phyloP scores from a whole-genome alignment of 2,329 filamentous ascomycete genomes.

The Arthroderma uncinatum region DNA sequence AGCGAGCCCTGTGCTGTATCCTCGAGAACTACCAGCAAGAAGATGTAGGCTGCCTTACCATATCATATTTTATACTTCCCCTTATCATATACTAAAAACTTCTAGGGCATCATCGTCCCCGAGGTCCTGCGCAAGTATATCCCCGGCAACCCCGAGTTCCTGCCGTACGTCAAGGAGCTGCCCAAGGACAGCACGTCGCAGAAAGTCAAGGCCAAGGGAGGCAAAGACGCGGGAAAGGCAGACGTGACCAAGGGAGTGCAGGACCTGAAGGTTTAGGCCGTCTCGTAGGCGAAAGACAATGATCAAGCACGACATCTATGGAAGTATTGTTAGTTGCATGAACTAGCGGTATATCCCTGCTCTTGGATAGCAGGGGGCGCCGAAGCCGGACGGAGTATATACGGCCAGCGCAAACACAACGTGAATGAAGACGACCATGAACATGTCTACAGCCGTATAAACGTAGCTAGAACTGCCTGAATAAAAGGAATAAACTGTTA shows the following conservation, averaged over 20 bases:
- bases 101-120: constrained; percentile 63
- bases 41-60: constrained; percentile 44
- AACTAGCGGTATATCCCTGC: background rate
- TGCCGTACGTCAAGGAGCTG: constrained; percentile 77
- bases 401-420: too few species aligned
- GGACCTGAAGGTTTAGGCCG: constrained; percentile 29
- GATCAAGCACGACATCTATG: background rate
- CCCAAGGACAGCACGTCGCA: constrained; percentile 60
- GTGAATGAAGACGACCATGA: too few species aligned
- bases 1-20: constrained; percentile 84
- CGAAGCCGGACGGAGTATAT: constrained; percentile 1
- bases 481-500: too few species aligned
- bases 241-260: constrained; percentile 33
- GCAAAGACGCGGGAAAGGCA: constrained; percentile 19
- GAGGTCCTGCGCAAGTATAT: constrained; percentile 81
- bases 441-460: too few species aligned
- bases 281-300: background rate
- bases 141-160: constrained; percentile 76
- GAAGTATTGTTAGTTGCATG: constrained; percentile 3
- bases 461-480: too few species aligned
- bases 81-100: constrained; percentile 16
- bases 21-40: constrained; percentile 95
- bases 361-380: background rate
- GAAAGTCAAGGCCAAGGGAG: constrained; percentile 40
- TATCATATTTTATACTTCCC: background rate